Base-by-base conservation (phyloP, 2,329 filamentous ascomycete genomes). In the Penicillium psychrosexuale region DNA sequence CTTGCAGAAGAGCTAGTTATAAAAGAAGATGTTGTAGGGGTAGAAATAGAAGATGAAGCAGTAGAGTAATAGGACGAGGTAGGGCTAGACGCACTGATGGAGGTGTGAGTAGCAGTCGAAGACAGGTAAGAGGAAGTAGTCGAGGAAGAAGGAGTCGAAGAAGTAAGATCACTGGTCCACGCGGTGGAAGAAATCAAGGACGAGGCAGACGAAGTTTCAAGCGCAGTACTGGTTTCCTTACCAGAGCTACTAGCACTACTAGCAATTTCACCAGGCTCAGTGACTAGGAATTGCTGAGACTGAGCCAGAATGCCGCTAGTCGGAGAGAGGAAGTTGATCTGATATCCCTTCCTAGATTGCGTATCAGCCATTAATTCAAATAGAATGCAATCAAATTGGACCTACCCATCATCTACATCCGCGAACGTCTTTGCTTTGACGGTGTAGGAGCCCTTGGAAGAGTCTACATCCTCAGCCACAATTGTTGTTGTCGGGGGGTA, bases 231-330 rank as follows among this genome's bases (percentile, higher is more conserved):
- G 56, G 62, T 59, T 58, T 56, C 55, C 61, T 64, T 65, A 63
- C 60, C 61, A 63, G 60, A 63, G 49, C 53, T 62, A 47, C 57
- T 59, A 38, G 59, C 51, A 47, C 37, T 39, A 27, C 51, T 59
- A 36, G 59, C 52, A 42, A 61, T 51, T 61, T 61, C 61, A 47
- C 51, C 47, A 5, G 63, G 48, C 50, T 53, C 51, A 39, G 61
- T 61, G 54, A 71, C 68, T 46, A 61, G 64, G 61, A 72, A 72
- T 46, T 71, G 66, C 33, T 66, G 60, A 17, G 72, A 75, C 65
- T 78, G 75, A 27, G 74, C 73, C 31, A 78, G 64, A 56, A 78
- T 77, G 36, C 75, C 76, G 34, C 51, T 67, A 28, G 59, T 55
- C 15, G 69, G 68, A 47, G 73, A 71, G 51, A 74, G 47, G 53